Conservation (phyloP, 768 basidiomycete species). For the Gymnopilus junonius region DNA sequence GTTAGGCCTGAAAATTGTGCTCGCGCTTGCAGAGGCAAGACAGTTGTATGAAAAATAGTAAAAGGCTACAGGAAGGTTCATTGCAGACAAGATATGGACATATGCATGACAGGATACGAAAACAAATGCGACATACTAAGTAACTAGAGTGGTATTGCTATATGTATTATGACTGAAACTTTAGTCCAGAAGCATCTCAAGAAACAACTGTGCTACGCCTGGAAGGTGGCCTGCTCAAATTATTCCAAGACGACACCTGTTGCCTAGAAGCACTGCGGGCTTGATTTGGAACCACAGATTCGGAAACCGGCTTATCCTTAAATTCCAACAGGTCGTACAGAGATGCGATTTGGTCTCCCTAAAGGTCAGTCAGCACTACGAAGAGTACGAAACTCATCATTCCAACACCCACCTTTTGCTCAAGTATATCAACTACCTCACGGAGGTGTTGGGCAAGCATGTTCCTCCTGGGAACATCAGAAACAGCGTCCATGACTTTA, state of each 20-base stretch:
- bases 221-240: background rate
- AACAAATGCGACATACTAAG: background rate
- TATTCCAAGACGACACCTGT: background rate
- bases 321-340: constrained; percentile 84
- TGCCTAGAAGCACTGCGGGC: background rate
- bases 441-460: constrained; percentile 87
- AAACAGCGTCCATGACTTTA: constrained; percentile 83
- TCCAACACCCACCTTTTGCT: constrained; percentile 72
- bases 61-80: too few species aligned
- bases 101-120: background rate
- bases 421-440: constrained; percentile 91
- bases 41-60: too few species aligned
- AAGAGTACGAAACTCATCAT: background rate
- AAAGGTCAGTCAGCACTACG: constrained; percentile 1
- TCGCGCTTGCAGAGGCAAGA: too few species aligned
- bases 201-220: background rate
- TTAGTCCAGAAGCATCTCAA: background rate
- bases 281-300: constrained; percentile 26
- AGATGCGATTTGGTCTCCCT: constrained; percentile 96
- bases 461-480: constrained; percentile 80
- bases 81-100: constrained; percentile 4
- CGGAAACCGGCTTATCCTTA: constrained; percentile 59
- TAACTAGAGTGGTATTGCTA: background rate
- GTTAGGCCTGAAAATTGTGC: too few species aligned
- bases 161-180: background rate